phyloP scores from a whole-genome alignment of 2,329 filamentous ascomycete species.

The Golovinomyces cichoracearum region DNA sequence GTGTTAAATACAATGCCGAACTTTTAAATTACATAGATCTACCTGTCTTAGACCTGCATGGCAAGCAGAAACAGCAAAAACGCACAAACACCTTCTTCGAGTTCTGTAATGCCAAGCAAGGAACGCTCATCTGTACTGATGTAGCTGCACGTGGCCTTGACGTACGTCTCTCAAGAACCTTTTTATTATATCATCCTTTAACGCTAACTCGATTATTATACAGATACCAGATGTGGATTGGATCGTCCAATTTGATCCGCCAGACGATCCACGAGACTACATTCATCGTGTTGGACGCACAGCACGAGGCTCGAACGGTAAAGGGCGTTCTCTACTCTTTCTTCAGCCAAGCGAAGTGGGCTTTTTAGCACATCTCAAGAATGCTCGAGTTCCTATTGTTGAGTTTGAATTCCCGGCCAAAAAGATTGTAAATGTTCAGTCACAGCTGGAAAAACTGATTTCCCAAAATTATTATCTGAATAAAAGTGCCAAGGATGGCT shows the following conservation, averaged over 20 bases:
- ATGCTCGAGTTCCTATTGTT: constrained; percentile 72
- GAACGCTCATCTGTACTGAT: constrained; percentile 84
- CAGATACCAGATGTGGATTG: constrained; percentile 82
- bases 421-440: constrained; percentile 75
- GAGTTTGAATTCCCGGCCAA: constrained; percentile 87
- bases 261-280: constrained; percentile 72
- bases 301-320: constrained; percentile 56
- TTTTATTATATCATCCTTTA: background rate
- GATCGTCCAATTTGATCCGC: constrained; percentile 88
- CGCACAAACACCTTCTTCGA: constrained; percentile 98
- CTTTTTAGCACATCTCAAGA: constrained; percentile 75
- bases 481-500: constrained; percentile 55
- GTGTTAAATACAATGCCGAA: constrained; percentile 86
- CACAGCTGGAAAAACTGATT: constrained; percentile 83
- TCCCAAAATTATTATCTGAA: constrained; percentile 91
- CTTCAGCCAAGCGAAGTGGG: constrained; percentile 76
- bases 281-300: constrained; percentile 93
- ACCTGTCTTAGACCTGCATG: constrained; percentile 62
- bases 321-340: constrained; percentile 78
- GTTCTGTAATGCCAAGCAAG: constrained; percentile 63
- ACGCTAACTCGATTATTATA: constrained; percentile 5
- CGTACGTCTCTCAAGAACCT: constrained; percentile 21
- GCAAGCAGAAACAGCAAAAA: constrained; percentile 96
- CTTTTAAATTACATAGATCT: constrained; percentile 95
- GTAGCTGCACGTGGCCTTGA: constrained; percentile 86